Evolutionary conservation across 768 basidiomycete species (phyloP).

Genomic region (Boletus barrowsii): DNA sequence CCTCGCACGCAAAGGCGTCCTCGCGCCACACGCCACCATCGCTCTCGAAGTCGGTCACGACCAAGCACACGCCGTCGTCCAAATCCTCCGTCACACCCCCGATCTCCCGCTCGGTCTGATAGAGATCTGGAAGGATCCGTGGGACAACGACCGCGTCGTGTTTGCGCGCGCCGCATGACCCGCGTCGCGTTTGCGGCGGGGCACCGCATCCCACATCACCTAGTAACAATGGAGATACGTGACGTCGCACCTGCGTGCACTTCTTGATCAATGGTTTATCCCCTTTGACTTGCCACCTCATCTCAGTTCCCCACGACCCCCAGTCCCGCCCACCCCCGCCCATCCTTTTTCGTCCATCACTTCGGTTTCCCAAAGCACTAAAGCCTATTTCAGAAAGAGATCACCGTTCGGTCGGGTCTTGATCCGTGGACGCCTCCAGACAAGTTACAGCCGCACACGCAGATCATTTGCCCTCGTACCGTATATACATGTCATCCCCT

Average conservation of each 20-base stretch:
- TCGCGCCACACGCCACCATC: conserved; percentile 52
- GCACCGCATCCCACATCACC: conserved; percentile 6
- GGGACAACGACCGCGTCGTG: conserved; percentile 72
- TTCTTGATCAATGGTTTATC: conserved; percentile 3
- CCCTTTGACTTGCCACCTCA: conserved; percentile 9
- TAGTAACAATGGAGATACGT: conserved; percentile 15
- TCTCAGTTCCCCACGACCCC: conserved; percentile 3
- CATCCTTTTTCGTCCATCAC: conserved; percentile 2
- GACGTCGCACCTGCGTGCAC: neutral
- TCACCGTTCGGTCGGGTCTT: neutral
- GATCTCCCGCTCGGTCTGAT: conserved; percentile 40
- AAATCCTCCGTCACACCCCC: conserved; percentile 51
- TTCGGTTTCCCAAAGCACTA: conserved; percentile 4
- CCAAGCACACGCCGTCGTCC: conserved; percentile 63
- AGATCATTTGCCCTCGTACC: conserved; percentile 10
- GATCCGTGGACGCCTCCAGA: neutral
- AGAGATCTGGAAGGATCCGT: conserved; percentile 78
- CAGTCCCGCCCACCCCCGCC: neutral
- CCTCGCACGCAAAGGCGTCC: conserved; percentile 47
- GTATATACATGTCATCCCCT: neutral
- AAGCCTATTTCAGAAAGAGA: conserved; percentile 3
- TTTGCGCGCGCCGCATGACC: conserved; percentile 45
- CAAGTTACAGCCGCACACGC: neutral
- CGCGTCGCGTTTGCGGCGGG: neutral
- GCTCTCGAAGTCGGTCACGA: conserved; percentile 78